Conservation (phyloP, 1,284 basidiomycete species). For the Nidula niveotomentosa region DNA sequence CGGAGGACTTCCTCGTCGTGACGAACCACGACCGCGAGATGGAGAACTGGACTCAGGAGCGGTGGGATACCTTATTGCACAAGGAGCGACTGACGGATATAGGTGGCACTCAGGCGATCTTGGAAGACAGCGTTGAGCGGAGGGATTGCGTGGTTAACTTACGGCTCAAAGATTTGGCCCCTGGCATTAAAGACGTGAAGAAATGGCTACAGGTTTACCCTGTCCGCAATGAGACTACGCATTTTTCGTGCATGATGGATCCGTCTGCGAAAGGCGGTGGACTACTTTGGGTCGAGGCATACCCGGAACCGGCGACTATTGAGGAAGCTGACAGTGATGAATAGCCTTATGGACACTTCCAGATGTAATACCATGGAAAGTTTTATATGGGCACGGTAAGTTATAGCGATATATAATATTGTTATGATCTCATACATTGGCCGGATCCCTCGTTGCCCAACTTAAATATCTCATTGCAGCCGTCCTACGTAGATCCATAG, state of each 20-base stretch:
- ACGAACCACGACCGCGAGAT: conserved; percentile 30
- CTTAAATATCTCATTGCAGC: no score
- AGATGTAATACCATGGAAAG: no score
- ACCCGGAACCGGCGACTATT: conserved; percentile 4
- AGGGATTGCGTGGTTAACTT: conserved; percentile 23
- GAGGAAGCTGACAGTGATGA: not conserved
- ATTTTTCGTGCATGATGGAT: conserved; percentile 36
- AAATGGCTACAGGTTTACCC: conserved; percentile 28
- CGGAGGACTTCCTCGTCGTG: conserved; percentile 25
- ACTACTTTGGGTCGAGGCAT: conserved; percentile 28
- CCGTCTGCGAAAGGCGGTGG: conserved; percentile 29
- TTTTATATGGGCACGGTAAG: no score
- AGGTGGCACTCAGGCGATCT: conserved; percentile 12
- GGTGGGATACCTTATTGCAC: conserved; percentile 15
- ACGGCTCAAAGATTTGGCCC: conserved; percentile 8
- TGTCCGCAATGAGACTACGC: conserved; percentile 30
- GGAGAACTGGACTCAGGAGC: conserved; percentile 18
- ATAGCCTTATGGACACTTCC: no score
- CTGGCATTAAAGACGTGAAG: conserved; percentile 19
- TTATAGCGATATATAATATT: no score
- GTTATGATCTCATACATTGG: no score
- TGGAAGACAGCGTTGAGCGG: conserved; percentile 29
- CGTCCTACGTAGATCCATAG: no score
- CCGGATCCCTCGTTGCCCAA: no score
- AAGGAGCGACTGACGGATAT: conserved; percentile 5